A percentile compares a stretch with the other conserved stretches of the same genome.
Conservation (phyloP, 495 filamentous ascomycete genomes). For the Talaromyces stipitatus region DNA sequence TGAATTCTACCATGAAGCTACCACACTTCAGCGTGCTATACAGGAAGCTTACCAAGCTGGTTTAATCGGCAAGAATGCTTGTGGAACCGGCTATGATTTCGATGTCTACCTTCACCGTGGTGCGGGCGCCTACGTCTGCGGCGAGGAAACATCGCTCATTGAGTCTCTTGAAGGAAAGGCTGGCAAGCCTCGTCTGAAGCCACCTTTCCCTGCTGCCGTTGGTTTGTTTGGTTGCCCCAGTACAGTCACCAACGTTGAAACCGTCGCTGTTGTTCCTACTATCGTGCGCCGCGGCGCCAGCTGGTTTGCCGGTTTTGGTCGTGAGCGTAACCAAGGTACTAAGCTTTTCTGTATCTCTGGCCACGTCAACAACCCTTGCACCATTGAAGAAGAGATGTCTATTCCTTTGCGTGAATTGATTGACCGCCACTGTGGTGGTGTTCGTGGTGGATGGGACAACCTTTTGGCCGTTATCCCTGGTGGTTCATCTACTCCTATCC, state of each 20-base stretch:
- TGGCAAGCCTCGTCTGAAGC: constrained; percentile 96
- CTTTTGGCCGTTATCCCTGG: constrained; percentile 90
- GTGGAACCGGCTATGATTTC: constrained; percentile 93
- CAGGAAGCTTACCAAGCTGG: constrained; percentile 94
- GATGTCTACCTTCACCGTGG: constrained; percentile 95
- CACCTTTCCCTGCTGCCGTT: constrained; percentile 93
- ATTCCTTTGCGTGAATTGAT: constrained; percentile 92
- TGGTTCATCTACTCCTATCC: constrained; percentile 90
- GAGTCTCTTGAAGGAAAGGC: constrained; percentile 98
- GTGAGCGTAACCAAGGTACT: constrained; percentile 90
- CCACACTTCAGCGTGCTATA: constrained; percentile 86
- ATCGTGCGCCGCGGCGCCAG: constrained; percentile 85
- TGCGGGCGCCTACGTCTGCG: constrained; percentile 95
- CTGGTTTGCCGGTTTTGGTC: constrained; percentile 91
- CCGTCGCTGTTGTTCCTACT: constrained; percentile 87
- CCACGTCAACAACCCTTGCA: constrained; percentile 96
- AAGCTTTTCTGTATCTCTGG: constrained; percentile 99
- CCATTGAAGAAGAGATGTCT: constrained; percentile 98
- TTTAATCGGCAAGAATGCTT: constrained; percentile 95
- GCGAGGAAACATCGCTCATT: constrained; percentile 95
- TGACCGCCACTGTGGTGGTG: constrained; percentile 94
- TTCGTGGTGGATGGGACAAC: constrained; percentile 96
- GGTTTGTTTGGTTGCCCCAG: constrained; percentile 97
- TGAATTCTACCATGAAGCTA: constrained; percentile 96
- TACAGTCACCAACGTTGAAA: constrained; percentile 97